Conservation (phyloP, 345 rosid species). For the Murraya koenigii region DNA sequence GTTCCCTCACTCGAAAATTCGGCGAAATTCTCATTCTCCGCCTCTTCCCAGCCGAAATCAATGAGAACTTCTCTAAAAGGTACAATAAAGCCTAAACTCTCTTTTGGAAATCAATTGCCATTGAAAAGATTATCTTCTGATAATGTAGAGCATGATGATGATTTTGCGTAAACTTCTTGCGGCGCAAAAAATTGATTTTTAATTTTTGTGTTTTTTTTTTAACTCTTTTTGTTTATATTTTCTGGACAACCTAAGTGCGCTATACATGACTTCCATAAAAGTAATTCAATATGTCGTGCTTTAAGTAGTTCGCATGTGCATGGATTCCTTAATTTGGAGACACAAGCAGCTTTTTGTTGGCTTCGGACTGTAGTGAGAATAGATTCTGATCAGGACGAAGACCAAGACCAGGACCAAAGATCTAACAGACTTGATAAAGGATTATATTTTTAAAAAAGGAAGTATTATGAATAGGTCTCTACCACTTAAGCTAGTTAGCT, state of each 20-base stretch:
- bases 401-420: background rate
- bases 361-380: background rate
- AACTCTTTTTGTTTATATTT: background rate
- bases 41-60: constrained; percentile 33
- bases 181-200: background rate
- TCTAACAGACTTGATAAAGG: background rate
- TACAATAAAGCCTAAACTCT: constrained; percentile 16
- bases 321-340: constrained; percentile 5
- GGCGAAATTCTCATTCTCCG: constrained; percentile 23
- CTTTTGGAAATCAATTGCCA: constrained; percentile 34
- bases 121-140: constrained; percentile 35
- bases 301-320: background rate
- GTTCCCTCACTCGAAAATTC: constrained; percentile 22
- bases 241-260: background rate
- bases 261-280: no score
- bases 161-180: constrained; percentile 40
- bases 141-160: constrained; percentile 40
- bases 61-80: constrained; percentile 28
- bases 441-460: background rate
- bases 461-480: background rate
- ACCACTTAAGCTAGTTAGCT: background rate
- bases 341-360: constrained; percentile 1
- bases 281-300: background rate
- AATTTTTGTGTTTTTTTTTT: background rate
- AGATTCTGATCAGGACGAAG: background rate